phyloP scores from a whole-genome alignment of 805 yeast species.

The Yamadazyma takamatsuzukensis region DNA sequence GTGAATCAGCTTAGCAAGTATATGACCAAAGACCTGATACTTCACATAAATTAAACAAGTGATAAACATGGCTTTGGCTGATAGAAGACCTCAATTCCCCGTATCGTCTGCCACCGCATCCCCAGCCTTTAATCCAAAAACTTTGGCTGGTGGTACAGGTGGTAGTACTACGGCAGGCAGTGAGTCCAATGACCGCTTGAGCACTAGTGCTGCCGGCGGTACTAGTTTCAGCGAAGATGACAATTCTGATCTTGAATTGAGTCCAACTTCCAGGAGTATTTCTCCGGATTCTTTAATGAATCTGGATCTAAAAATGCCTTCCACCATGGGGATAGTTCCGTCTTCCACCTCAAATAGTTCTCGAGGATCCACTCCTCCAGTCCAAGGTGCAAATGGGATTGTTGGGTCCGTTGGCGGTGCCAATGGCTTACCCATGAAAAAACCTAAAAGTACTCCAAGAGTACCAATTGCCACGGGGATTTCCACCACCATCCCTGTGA shows the following conservation, averaged over 20 bases:
- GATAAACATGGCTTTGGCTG: constrained; percentile 62
- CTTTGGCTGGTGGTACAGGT: constrained; percentile 13
- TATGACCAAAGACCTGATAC: too few relatives aligned
- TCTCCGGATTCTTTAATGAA: constrained; percentile 43
- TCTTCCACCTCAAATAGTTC: constrained; percentile 22
- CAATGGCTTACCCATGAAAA: constrained; percentile 18
- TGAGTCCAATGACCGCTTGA: background rate
- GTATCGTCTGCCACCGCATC: constrained; percentile 42
- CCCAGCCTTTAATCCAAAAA: constrained; percentile 36
- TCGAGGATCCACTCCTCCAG: constrained; percentile 31
- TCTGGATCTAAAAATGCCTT: constrained; percentile 15
- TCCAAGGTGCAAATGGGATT: constrained; percentile 2
- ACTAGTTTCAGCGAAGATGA: constrained; percentile 6
- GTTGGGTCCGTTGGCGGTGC: constrained; percentile 5
- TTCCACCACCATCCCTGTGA: constrained; percentile 75
- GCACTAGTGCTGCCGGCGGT: constrained; percentile 2
- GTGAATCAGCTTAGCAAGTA: too few relatives aligned
- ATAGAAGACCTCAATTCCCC: constrained; percentile 54
- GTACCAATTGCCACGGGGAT: constrained; percentile 67
- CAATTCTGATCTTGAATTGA: constrained; percentile 20
- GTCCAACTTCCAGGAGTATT: constrained; percentile 38
- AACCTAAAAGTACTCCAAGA: constrained; percentile 36
- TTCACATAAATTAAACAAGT: too few relatives aligned
- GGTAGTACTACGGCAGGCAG: background rate
- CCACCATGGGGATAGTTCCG: constrained; percentile 2